A percentile compares a stretch with the other conserved stretches of the same genome.
These are phyloP conservation scores for Colletotrichum sp. DNA, from an alignment of 2,329 filamentous ascomycete species.

Conservation along the genomic window DNA sequence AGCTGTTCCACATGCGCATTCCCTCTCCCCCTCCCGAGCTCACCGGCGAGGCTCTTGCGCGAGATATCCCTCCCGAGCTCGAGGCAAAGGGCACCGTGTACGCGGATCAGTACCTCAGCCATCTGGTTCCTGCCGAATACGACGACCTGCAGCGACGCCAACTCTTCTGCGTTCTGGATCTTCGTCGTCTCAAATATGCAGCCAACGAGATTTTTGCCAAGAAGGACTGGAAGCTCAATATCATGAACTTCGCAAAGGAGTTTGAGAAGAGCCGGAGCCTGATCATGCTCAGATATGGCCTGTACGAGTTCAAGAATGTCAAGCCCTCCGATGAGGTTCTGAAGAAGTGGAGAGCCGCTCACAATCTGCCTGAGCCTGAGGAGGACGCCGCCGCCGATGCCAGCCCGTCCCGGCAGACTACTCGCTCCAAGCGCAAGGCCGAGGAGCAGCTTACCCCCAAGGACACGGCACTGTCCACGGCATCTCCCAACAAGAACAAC, in stretches of 20 bases:
- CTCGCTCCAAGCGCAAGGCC: slow-evolving; percentile 59
- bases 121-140: slow-evolving; percentile 62
- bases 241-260: slow-evolving; percentile 67
- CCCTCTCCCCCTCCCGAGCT: slow-evolving; percentile 61
- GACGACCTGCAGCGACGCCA: slow-evolving; percentile 65
- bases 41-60: slow-evolving; percentile 58
- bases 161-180: slow-evolving; percentile 68
- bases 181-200: slow-evolving; percentile 65
- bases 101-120: slow-evolving; percentile 62
- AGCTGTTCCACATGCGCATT: slow-evolving; percentile 65
- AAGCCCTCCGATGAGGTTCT: slow-evolving; percentile 63
- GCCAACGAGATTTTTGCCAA: slow-evolving; percentile 65
- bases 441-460: slow-evolving; percentile 51
- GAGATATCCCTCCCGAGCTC: slow-evolving; percentile 58
- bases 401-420: slow-evolving; percentile 35
- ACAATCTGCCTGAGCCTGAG: slow-evolving; percentile 57
- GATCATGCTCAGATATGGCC: slow-evolving; percentile 65
- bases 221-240: slow-evolving; percentile 68
- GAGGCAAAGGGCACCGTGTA: slow-evolving; percentile 61
- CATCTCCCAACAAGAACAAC: slow-evolving; percentile 42
- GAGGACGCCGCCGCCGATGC: slow-evolving; percentile 41
- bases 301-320: slow-evolving; percentile 68
- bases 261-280: slow-evolving; percentile 68
- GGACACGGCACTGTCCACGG: slow-evolving; percentile 36
- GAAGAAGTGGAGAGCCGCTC: slow-evolving; percentile 62